Conservation (phyloP, 2,329 filamentous ascomycete genomes). For the Cladosporium sp. region DNA sequence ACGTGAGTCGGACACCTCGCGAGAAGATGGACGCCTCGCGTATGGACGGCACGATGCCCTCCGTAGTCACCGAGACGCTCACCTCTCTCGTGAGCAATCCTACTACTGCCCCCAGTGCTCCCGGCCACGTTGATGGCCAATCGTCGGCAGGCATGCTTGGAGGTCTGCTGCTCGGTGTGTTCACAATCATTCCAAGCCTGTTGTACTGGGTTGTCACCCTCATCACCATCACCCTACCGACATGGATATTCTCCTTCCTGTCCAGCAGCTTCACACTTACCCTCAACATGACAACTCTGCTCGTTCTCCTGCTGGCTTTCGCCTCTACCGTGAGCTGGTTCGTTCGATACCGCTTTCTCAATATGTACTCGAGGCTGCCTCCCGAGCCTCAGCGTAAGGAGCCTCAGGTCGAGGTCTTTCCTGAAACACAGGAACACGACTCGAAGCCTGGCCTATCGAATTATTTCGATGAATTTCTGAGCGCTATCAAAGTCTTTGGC, state of each 20-base stretch:
- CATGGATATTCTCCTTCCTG: conserved; percentile 82
- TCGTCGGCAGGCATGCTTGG: conserved; percentile 29
- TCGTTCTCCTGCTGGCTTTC: conserved; percentile 71
- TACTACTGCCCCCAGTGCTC: neutral
- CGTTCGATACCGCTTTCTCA: conserved; percentile 89
- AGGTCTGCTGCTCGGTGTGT: conserved; percentile 30
- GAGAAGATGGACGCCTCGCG: conserved; percentile 7
- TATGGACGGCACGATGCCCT: conserved; percentile 2
- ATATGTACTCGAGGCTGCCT: conserved; percentile 91
- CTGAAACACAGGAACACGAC: conserved; percentile 84
- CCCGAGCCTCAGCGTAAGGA: conserved; percentile 95
- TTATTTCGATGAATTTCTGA: conserved; percentile 95
- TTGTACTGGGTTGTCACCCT: conserved; percentile 80
- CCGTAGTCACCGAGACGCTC: neutral
- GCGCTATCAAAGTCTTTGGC: conserved; percentile 97
- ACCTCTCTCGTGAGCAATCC: conserved; percentile 3
- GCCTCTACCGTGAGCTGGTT: conserved; percentile 90
- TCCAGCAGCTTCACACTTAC: conserved; percentile 94
- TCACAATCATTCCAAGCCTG: conserved; percentile 50
- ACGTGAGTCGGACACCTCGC: neutral
- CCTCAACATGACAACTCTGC: conserved; percentile 96
- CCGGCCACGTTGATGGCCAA: neutral
- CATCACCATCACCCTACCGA: conserved; percentile 81
- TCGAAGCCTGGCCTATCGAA: conserved; percentile 89
- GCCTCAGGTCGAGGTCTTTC: conserved; percentile 90